These are phyloP conservation scores for Hericium rajendrae DNA, from an alignment of 768 basidiomycete species.

Conservation along the genomic window DNA sequence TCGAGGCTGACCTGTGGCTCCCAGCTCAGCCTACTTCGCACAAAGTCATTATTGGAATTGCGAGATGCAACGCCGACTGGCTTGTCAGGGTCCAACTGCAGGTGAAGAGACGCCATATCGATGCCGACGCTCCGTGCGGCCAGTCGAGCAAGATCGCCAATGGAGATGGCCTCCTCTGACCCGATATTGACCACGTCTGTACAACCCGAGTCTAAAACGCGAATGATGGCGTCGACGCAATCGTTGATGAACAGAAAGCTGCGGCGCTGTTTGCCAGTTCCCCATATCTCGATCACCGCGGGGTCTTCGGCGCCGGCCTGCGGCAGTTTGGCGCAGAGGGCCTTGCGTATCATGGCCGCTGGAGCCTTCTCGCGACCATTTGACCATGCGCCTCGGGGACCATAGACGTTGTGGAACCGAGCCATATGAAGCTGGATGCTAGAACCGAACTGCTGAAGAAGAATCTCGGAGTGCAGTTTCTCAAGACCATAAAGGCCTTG, in stretches of 20 bases:
- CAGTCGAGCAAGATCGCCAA: constrained; percentile 32
- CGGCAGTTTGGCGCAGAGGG: constrained; percentile 25
- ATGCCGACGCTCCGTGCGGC: constrained; percentile 28
- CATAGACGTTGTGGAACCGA: constrained; percentile 52
- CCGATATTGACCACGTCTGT: constrained; percentile 39
- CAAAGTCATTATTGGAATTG: constrained; percentile 40
- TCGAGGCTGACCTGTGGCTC: constrained; percentile 29
- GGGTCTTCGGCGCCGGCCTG: not conserved
- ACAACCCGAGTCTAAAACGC: constrained; percentile 25
- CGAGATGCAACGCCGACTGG: constrained; percentile 40
- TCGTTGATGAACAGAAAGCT: constrained; percentile 51
- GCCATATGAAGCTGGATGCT: constrained; percentile 35
- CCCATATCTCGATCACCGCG: constrained; percentile 43
- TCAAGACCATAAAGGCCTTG: constrained; percentile 54
- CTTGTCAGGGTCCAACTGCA: constrained; percentile 21
- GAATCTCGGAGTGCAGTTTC: constrained; percentile 41
- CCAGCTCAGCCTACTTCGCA: constrained; percentile 30
- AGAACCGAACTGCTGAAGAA: constrained; percentile 25
- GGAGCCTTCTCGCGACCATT: constrained; percentile 51
- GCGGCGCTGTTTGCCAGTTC: constrained; percentile 40
- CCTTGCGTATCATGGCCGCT: constrained; percentile 48
- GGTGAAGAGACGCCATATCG: constrained; percentile 18
- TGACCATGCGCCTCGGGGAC: constrained; percentile 43
- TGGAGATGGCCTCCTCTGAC: constrained; percentile 34
- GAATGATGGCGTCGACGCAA: constrained; percentile 40